Conservation (phyloP, 2,329 filamentous ascomycete genomes). For the Magnaporthales sp. region DNA sequence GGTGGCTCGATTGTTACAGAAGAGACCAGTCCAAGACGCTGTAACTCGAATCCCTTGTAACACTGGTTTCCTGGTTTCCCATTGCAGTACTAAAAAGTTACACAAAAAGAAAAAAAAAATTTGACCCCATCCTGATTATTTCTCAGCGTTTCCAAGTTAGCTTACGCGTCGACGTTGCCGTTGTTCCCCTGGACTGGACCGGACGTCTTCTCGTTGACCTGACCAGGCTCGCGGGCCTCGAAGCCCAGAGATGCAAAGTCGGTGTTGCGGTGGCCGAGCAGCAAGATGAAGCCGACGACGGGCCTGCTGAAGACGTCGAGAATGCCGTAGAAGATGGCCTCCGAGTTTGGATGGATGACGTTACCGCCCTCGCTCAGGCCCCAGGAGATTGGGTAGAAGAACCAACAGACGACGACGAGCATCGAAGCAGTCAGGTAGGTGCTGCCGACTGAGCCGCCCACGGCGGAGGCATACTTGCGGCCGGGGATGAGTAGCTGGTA, state of each 20-base stretch:
- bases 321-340: slow-evolving; percentile 37
- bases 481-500: slow-evolving; percentile 6
- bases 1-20: neutral
- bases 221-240: neutral
- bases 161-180: neutral
- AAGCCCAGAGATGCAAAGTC: slow-evolving; percentile 4
- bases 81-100: too few species aligned
- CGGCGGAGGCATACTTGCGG: slow-evolving; percentile 2
- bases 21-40: neutral
- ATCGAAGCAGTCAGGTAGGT: slow-evolving; percentile 1
- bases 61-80: neutral
- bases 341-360: slow-evolving; percentile 30
- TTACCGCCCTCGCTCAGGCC: slow-evolving; percentile 45
- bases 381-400: slow-evolving; percentile 46
- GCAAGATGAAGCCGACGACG: slow-evolving; percentile 30
- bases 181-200: neutral
- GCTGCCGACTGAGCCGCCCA: neutral
- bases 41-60: neutral
- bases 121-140: neutral
- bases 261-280: slow-evolving; percentile 28
- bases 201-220: neutral
- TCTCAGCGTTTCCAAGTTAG: neutral
- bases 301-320: slow-evolving; percentile 41
- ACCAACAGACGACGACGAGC: slow-evolving; percentile 30
- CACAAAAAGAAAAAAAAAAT: too few species aligned